These are phyloP conservation scores for Stachybotrys chartarum DNA, from an alignment of 2,329 filamentous ascomycete species.

Conservation along the genomic window DNA sequence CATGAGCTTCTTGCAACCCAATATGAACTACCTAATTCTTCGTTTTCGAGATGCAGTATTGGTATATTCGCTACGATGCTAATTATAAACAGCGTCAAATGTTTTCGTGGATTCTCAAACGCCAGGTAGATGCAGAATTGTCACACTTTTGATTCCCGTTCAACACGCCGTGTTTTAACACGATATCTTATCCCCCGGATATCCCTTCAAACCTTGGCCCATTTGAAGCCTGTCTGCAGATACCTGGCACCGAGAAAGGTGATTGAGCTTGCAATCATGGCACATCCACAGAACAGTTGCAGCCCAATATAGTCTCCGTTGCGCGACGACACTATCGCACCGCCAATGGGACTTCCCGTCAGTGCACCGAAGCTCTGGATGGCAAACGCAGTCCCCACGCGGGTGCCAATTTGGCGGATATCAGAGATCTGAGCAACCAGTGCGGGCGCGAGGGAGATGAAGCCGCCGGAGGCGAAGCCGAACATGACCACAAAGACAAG, in stretches of 20 bases:
- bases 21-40: no score
- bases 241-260: slow-evolving; percentile 23
- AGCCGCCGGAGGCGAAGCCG: slow-evolving; percentile 62
- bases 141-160: no score
- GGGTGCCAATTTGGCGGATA: slow-evolving; percentile 60
- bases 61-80: no score
- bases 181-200: background rate
- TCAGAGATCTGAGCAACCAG: slow-evolving; percentile 65
- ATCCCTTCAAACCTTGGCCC: slow-evolving; percentile 21
- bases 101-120: no score
- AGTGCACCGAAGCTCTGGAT: slow-evolving; percentile 57
- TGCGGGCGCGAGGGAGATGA: slow-evolving; percentile 55
- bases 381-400: slow-evolving; percentile 58
- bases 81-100: no score
- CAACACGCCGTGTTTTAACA: background rate
- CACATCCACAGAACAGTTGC: slow-evolving; percentile 58
- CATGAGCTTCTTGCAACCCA: no score
- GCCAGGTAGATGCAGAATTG: no score
- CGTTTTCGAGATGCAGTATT: no score
- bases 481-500: slow-evolving; percentile 61
- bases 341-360: slow-evolving; percentile 60
- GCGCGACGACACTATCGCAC: slow-evolving; percentile 47
- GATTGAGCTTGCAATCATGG: slow-evolving; percentile 25
- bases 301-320: slow-evolving; percentile 49
- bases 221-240: slow-evolving; percentile 25